These are phyloP conservation scores for Cryptococcus floricola DNA, from an alignment of 1,284 basidiomycete species.

Conservation along the genomic window DNA sequence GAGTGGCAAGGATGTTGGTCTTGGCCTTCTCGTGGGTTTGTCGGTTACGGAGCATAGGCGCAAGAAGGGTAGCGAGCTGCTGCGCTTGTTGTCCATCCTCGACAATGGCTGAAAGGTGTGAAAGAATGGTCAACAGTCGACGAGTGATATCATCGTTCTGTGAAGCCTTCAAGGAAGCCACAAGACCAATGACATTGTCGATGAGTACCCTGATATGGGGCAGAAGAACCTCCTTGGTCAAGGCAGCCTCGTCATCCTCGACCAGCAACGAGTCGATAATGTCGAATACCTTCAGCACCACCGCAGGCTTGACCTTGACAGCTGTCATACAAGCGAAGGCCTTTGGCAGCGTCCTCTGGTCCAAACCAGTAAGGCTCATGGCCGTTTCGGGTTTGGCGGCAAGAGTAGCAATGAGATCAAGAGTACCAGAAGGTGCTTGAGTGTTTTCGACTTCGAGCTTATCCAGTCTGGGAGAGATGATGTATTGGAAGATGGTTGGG, in stretches of 20 bases:
- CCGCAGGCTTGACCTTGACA: constrained; percentile 79
- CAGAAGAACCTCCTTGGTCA: constrained; percentile 56
- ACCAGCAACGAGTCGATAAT: constrained; percentile 71
- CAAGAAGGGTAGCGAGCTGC: constrained; percentile 68
- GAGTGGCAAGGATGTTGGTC: constrained; percentile 73
- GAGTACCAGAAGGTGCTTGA: constrained; percentile 82
- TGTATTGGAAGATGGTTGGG: constrained; percentile 60
- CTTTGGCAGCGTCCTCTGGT: constrained; percentile 66
- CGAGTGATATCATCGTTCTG: constrained; percentile 69
- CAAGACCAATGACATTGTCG: constrained; percentile 65
- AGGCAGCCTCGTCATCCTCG: constrained; percentile 37
- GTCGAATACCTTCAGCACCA: constrained; percentile 78
- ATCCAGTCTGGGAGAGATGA: constrained; percentile 79
- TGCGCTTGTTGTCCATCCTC: constrained; percentile 68
- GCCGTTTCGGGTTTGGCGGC: constrained; percentile 60
- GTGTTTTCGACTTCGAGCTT: constrained; percentile 79
- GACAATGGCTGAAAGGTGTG: constrained; percentile 72
- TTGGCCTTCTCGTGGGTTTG: constrained; percentile 83
- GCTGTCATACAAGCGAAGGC: constrained; percentile 77
- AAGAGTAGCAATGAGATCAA: constrained; percentile 84
- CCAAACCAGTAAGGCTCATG: constrained; percentile 64
- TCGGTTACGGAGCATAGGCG: constrained; percentile 76
- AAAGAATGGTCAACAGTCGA: constrained; percentile 76
- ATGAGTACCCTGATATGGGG: constrained; percentile 76
- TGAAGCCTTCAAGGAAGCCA: constrained; percentile 56